Evolutionary conservation across 2,329 filamentous ascomycete species (phyloP), one percentile per base, ranked within the genome.

Genomic region (Fusarium sp.): DNA sequence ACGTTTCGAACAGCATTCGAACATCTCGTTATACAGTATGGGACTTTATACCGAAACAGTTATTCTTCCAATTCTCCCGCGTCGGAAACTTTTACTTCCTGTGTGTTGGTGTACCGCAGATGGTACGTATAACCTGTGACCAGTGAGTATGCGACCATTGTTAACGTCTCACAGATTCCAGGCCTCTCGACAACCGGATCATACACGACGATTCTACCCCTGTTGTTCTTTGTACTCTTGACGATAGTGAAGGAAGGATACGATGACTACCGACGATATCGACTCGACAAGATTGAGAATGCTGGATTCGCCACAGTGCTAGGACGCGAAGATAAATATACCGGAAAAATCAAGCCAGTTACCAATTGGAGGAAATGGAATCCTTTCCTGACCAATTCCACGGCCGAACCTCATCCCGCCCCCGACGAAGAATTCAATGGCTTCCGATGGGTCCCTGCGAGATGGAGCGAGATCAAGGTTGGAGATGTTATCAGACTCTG

Each of bases 61-160:
- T 97, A 16, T 85, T 94, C 62, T 94, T 93, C 56, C 93, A 97
- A 75, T 96, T 96, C 76, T 92, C 92, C 9, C 92, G 95, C 65
- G 81, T 97, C 47, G 92, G 92, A 70, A 97, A 97, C 79, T 96
- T 97, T 74, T 88, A 97, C 79, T 97, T 97, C 78, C 84, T 97
- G 57, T 90, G 92, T 71, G 89, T 97, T 68, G 92, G 92, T 42
- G 89, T 97, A 64, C 85, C 95, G 50, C 93, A 97, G 79, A 93
- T 92, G 80, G 79, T 81, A 68, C 36, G 75, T 70, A 46, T 28
- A 44, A 41, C 18, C 33, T 34, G 13, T 41, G 12, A 13, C 12
- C 26, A 15, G 30, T 57, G 31, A 23, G 37, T 12, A 44, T 57
- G 15, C 20, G 46, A 36, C 46, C 9, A 28, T 60, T 57, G 34